These are phyloP conservation scores for Penicillium sclerotiorum DNA, from an alignment of 2,329 filamentous ascomycete genomes.

Conservation along the genomic window DNA sequence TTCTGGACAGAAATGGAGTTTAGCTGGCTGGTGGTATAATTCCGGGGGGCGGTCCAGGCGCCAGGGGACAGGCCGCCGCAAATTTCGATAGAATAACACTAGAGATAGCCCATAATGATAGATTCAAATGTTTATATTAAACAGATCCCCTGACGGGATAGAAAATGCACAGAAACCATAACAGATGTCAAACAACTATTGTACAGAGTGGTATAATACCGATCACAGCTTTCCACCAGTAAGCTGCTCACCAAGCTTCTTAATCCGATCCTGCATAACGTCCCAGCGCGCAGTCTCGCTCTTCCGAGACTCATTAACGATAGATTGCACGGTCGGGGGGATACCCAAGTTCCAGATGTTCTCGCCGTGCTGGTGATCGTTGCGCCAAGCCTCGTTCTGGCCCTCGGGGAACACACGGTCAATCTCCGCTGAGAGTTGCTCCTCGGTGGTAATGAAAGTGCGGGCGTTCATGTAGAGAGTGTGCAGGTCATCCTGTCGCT, in stretches of 20 bases:
- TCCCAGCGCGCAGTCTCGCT: constrained; percentile 40
- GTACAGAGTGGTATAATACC: constrained; percentile 23
- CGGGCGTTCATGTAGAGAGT: constrained; percentile 87
- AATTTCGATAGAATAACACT: too few species aligned
- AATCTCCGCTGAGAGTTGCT: constrained; percentile 72
- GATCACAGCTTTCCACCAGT: constrained; percentile 65
- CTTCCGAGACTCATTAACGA: constrained; percentile 34
- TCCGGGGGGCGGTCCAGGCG: too few species aligned
- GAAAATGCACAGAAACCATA: constrained; percentile 14
- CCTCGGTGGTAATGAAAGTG: constrained; percentile 81
- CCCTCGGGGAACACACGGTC: constrained; percentile 74
- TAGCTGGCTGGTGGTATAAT: too few species aligned
- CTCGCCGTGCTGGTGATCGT: constrained; percentile 42
- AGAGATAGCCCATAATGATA: too few species aligned
- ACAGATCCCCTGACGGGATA: neutral
- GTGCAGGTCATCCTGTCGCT: constrained; percentile 72
- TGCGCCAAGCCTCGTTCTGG: constrained; percentile 47
- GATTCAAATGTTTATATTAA: constrained; percentile 7
- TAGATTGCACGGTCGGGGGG: constrained; percentile 45
- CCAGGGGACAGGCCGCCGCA: too few species aligned
- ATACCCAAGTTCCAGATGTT: constrained; percentile 57
- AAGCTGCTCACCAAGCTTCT: constrained; percentile 66
- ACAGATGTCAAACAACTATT: constrained; percentile 25
- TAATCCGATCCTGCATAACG: constrained; percentile 60
- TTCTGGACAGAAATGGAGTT: too few species aligned